Percentiles rank a stretch among this genome's conserved stretches.
phyloP scores from a whole-genome alignment of 202 grass and related monocot species.

The Panicum hallii region DNA sequence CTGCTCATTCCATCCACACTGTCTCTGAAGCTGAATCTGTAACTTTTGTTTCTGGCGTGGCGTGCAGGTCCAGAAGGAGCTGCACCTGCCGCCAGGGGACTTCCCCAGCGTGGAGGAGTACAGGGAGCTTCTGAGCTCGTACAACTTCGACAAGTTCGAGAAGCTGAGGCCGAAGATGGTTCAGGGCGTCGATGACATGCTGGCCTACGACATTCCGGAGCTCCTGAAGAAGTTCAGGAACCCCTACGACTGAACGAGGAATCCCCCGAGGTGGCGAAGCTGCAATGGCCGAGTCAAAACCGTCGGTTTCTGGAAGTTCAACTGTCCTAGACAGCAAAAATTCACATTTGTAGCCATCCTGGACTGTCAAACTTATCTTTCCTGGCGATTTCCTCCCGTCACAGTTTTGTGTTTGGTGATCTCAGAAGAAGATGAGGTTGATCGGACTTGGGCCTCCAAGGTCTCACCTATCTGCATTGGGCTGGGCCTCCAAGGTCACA shows the following conservation, averaged over 20 bases:
- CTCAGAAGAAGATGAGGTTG: too few species aligned
- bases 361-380: too few species aligned
- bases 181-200: slow-evolving; percentile 74
- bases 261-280: neutral
- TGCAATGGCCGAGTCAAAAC: neutral
- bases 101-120: slow-evolving; percentile 67
- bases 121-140: slow-evolving; percentile 58
- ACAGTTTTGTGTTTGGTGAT: too few species aligned
- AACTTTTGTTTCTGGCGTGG: neutral
- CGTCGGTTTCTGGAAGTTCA: neutral
- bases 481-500: neutral
- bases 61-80: slow-evolving; percentile 71
- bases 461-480: neutral
- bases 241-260: slow-evolving; percentile 61
- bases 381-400: too few species aligned
- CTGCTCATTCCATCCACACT: neutral
- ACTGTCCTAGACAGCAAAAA: too few species aligned
- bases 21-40: slow-evolving; percentile 25
- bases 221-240: slow-evolving; percentile 84
- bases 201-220: slow-evolving; percentile 75
- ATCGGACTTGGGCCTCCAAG: slow-evolving; percentile 20
- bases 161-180: slow-evolving; percentile 68
- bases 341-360: too few species aligned
- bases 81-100: slow-evolving; percentile 64
- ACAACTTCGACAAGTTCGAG: slow-evolving; percentile 79